Conservation (phyloP, 352 stramenopile genomes). For the Phytophthora ohioensis region DNA sequence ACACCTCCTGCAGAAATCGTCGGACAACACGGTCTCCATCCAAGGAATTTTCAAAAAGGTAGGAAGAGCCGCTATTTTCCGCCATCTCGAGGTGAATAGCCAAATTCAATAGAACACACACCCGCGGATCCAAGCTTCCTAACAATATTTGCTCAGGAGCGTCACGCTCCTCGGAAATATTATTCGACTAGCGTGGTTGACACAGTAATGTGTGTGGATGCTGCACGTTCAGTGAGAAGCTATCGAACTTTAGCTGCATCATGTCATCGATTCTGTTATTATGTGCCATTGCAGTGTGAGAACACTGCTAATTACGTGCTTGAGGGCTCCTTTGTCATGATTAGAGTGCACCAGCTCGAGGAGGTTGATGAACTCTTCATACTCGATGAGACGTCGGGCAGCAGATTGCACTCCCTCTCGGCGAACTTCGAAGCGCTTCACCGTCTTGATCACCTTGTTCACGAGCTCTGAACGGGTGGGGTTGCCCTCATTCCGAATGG, state of each 20-base stretch:
- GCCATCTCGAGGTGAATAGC: not conserved
- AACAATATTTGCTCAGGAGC: not conserved
- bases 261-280: slow-evolving; percentile 14
- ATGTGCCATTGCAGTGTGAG: slow-evolving; percentile 20
- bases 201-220: slow-evolving; percentile 3
- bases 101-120: not conserved
- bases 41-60: not conserved
- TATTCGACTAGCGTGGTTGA: slow-evolving; percentile 22
- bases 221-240: slow-evolving; percentile 10
- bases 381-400: slow-evolving; percentile 13
- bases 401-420: slow-evolving; percentile 14
- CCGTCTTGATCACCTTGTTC: slow-evolving; percentile 14
- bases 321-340: not conserved
- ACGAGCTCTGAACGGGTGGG: slow-evolving; percentile 7
- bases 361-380: slow-evolving; percentile 13
- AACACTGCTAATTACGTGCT: not conserved
- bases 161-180: slow-evolving; percentile 53
- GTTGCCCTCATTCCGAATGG: not conserved
- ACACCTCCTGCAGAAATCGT: not conserved
- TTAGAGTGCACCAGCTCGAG: not conserved
- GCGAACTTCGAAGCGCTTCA: slow-evolving; percentile 21
- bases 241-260: slow-evolving; percentile 31
- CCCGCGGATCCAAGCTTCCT: not conserved
- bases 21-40: slow-evolving; percentile 1
- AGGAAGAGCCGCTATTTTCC: not conserved